Percentiles rank a stretch among this genome's conserved stretches.
Conservation (phyloP, 495 filamentous ascomycete species). For the Penicillium salamii region DNA sequence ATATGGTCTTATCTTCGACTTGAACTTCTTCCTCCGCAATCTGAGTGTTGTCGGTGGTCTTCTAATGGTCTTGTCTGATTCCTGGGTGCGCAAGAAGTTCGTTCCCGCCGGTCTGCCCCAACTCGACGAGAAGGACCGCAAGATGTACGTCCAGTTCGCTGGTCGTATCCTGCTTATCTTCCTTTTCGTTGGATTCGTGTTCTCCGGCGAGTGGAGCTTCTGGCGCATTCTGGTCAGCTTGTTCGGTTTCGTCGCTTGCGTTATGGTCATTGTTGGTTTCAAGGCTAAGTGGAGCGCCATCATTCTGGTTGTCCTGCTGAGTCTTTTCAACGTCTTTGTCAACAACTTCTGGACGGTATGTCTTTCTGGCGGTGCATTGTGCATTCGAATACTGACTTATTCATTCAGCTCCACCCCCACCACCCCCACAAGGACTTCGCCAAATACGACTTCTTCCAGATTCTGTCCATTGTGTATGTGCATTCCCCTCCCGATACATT, state of each 20-base stretch:
- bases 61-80: conserved; percentile 96
- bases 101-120: conserved; percentile 91
- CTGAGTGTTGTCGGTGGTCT: conserved; percentile 94
- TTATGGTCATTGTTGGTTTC: conserved; percentile 99
- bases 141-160: conserved; percentile 99
- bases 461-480: conserved; percentile 92
- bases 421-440: conserved; percentile 99
- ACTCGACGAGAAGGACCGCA: conserved; percentile 97
- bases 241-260: conserved; percentile 83
- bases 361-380: conserved; percentile 13
- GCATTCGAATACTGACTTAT: conserved; percentile 1
- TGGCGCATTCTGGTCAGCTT: conserved; percentile 78
- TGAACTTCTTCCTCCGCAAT: conserved; percentile 99
- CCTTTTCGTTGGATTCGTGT: conserved; percentile 93
- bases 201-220: conserved; percentile 88
- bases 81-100: conserved; percentile 96
- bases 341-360: conserved; percentile 99
- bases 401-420: conserved; percentile 87
- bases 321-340: conserved; percentile 92
- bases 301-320: conserved; percentile 88
- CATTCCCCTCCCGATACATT: not conserved
- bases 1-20: conserved; percentile 97
- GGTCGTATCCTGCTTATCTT: conserved; percentile 96
- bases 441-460: conserved; percentile 99
- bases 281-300: conserved; percentile 99